These are phyloP conservation scores for Panicum virgatum DNA, from an alignment of 202 grass and related monocot genomes.

Conservation along the genomic window DNA sequence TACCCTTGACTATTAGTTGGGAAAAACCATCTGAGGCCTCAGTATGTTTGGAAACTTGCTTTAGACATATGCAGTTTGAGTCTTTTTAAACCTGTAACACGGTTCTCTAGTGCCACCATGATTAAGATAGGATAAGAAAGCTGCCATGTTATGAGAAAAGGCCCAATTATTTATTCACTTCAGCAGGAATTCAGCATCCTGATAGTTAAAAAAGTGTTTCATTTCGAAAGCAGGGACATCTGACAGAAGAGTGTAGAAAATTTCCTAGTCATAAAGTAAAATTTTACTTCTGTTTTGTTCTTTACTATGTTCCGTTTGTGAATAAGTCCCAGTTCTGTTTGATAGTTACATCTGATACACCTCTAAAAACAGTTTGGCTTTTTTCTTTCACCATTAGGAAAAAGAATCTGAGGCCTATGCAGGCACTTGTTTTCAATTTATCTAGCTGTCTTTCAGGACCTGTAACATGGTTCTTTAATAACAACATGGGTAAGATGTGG, in stretches of 20 bases:
- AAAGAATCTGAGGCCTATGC: not conserved
- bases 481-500: not conserved
- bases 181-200: not conserved
- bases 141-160: not conserved
- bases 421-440: not conserved
- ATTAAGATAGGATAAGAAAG: slow-evolving; percentile 4
- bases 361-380: not conserved
- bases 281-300: not conserved
- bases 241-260: not conserved
- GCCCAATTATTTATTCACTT: not conserved
- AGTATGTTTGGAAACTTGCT: not conserved
- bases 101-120: not conserved
- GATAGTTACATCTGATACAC: not conserved
- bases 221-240: not conserved
- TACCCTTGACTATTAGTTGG: not conserved
- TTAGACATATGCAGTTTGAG: not conserved
- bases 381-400: not conserved
- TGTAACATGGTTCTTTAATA: not conserved
- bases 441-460: not conserved
- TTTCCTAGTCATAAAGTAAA: not conserved
- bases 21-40: not conserved
- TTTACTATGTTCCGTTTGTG: not conserved
- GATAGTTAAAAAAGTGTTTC: not conserved
- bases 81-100: not conserved
- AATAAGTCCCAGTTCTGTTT: not conserved